Evolutionary conservation across 2,329 filamentous ascomycete genomes (phyloP), one percentile per base, ranked within the genome.

Genomic region (Chaetomiaceae sp.): DNA sequence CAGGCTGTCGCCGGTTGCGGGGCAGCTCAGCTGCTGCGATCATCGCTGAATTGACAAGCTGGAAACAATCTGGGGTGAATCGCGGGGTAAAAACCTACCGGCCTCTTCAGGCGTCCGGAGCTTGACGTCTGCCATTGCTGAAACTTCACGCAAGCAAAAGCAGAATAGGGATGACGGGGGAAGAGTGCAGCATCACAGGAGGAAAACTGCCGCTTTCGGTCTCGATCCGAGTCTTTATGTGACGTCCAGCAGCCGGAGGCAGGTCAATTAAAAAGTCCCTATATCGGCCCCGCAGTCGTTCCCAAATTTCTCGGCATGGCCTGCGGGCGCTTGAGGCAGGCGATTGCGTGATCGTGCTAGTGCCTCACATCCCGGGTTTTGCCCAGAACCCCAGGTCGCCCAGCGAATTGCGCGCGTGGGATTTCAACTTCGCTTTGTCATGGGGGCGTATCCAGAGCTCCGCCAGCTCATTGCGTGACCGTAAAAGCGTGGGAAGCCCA

Each of bases 101-200:
- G 81, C 81, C 74, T 83, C 80, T 71, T 81, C 77, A 65, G 80
- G 76, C 69, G 78, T 81, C 64, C 74, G 74, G 65, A 83, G 75
- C 60, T 52, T 62, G 62, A 51, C 64, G 60, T 54, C 51, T 54
- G 58, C 61, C 61, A 63, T 62, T 31, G 42, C 53, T 51, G 50
- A 46, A 50, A 13, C 25, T 37, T 44, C 17, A 35, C 34, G 4
- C 42, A 5, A 27, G 25, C 30, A 33, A 33, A 20, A 40, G 30
- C 27, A 54, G 61, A 62, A 57, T 60, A 60, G 57, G 56, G 56
- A 51, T 64, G 65, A 61, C 61, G 61, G 55, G n/a, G 65, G 64
- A 58, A 66, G 61, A 55, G 63, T 67, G 49, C 57, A 67, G 66
- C 67, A 68, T 65, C 44, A 27, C 53, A 48, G 40, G 51, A 43